These are phyloP conservation scores for Lolium rigidum DNA, from an alignment of 176 grass and related monocot species.

Conservation along the genomic window DNA sequence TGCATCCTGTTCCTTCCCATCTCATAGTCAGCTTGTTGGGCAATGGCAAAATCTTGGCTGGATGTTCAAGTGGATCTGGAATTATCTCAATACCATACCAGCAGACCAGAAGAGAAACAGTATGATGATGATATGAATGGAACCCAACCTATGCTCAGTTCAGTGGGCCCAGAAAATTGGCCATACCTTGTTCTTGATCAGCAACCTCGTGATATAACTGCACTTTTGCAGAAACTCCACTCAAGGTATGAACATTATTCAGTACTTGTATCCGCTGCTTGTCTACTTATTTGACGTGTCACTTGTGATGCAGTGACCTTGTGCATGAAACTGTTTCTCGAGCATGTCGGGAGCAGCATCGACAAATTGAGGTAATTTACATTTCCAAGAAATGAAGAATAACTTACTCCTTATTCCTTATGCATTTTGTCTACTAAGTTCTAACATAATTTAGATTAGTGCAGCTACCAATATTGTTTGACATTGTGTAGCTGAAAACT, in stretches of 20 bases:
- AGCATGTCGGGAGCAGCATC: conserved; percentile 90
- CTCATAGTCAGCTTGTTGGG: conserved; percentile 96
- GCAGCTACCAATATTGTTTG: neutral
- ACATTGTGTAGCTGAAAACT: neutral
- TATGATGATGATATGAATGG: conserved; percentile 86
- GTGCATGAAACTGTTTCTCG: conserved; percentile 90
- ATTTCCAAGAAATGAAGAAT: conserved; percentile 30
- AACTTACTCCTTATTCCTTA: conserved; percentile 17
- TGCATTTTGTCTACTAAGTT: conserved; percentile 8
- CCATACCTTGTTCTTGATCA: conserved; percentile 89
- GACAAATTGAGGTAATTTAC: conserved; percentile 81
- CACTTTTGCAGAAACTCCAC: conserved; percentile 97
- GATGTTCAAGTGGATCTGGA: conserved; percentile 89
- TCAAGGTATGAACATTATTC: conserved; percentile 70
- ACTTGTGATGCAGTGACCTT: conserved; percentile 73
- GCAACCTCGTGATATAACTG: conserved; percentile 83
- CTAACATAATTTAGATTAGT: conserved; percentile 12
- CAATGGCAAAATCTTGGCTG: conserved; percentile 92
- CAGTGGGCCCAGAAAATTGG: conserved; percentile 78
- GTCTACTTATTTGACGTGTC: conserved; percentile 14
- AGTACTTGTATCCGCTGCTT: neutral
- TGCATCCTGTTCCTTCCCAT: conserved; percentile 29
- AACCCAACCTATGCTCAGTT: conserved; percentile 52
- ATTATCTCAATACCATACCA: conserved; percentile 75
- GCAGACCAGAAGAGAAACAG: conserved; percentile 67